Evolutionary conservation across 2,329 filamentous ascomycete genomes (phyloP).

Genomic region (Cryphonectria parasitica): DNA sequence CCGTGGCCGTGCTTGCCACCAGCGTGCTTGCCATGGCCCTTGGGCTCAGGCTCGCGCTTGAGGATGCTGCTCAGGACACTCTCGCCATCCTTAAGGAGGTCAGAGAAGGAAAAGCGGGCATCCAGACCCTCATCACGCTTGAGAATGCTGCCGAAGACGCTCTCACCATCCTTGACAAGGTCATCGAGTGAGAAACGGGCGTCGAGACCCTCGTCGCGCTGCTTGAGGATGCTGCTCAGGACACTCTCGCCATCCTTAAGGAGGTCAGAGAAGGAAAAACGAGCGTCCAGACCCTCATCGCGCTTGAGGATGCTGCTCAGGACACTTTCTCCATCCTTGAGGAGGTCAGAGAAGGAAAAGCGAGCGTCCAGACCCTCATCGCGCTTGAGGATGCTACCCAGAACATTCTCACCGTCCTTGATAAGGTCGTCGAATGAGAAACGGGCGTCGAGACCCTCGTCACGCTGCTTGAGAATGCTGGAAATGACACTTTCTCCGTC

Average conservation of each 20-base stretch:
- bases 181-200: not conserved
- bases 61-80: not conserved
- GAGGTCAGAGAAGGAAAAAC: not conserved
- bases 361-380: not conserved
- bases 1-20: not conserved
- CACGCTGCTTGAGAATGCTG: not conserved
- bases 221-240: not conserved
- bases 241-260: not conserved
- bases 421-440: not conserved
- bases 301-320: not conserved
- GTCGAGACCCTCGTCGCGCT: not conserved
- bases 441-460: not conserved
- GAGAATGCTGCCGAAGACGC: not conserved
- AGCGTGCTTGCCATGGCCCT: not conserved
- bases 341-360: not conserved
- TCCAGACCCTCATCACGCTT: not conserved
- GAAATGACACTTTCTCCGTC: not conserved
- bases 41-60: not conserved
- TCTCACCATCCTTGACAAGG: not conserved
- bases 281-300: not conserved
- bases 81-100: not conserved
- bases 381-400: not conserved
- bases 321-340: slow-evolving; percentile 5
- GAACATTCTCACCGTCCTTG: not conserved
- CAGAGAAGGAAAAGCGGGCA: not conserved